These are phyloP conservation scores for Leccinellum luteum DNA, from an alignment of 768 basidiomycete species.

Conservation along the genomic window DNA sequence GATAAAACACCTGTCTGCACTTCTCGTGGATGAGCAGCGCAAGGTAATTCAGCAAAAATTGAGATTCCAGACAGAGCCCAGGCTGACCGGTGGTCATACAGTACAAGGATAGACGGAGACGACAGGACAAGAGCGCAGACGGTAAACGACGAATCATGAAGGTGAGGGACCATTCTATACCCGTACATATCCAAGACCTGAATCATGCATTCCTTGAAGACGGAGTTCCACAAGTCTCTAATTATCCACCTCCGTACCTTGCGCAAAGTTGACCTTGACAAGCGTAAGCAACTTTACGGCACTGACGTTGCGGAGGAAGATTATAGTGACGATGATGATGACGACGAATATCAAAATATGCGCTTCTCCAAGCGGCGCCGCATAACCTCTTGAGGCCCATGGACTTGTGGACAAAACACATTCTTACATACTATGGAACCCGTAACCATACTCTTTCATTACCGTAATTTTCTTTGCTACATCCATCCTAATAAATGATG, in stretches of 20 bases:
- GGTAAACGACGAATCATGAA: slow-evolving; percentile 54
- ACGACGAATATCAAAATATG: slow-evolving; percentile 33
- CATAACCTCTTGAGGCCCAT: slow-evolving; percentile 20
- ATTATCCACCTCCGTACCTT: slow-evolving; percentile 54
- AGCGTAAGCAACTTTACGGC: slow-evolving; percentile 43
- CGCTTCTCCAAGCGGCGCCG: slow-evolving; percentile 31
- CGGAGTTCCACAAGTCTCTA: slow-evolving; percentile 66
- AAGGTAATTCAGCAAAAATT: slow-evolving; percentile 45
- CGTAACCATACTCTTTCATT: slow-evolving; percentile 27
- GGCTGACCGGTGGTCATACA: slow-evolving; percentile 25
- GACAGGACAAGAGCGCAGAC: slow-evolving; percentile 45
- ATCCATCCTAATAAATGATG: slow-evolving; percentile 27
- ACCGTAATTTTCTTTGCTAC: slow-evolving; percentile 29
- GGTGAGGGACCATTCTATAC: slow-evolving; percentile 37
- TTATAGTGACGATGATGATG: slow-evolving; percentile 35
- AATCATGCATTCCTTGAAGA: slow-evolving; percentile 37
- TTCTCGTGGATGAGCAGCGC: slow-evolving; percentile 64
- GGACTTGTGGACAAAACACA: slow-evolving; percentile 21
- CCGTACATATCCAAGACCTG: neutral
- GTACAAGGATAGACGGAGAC: slow-evolving; percentile 65
- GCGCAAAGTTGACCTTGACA: slow-evolving; percentile 57
- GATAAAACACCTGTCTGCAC: slow-evolving; percentile 60
- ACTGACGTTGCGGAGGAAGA: slow-evolving; percentile 38
- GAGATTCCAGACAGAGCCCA: neutral
- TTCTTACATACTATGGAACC: slow-evolving; percentile 22